These are phyloP conservation scores for Daedalea quercina DNA, from an alignment of 768 basidiomycete genomes.

Conservation along the genomic window DNA sequence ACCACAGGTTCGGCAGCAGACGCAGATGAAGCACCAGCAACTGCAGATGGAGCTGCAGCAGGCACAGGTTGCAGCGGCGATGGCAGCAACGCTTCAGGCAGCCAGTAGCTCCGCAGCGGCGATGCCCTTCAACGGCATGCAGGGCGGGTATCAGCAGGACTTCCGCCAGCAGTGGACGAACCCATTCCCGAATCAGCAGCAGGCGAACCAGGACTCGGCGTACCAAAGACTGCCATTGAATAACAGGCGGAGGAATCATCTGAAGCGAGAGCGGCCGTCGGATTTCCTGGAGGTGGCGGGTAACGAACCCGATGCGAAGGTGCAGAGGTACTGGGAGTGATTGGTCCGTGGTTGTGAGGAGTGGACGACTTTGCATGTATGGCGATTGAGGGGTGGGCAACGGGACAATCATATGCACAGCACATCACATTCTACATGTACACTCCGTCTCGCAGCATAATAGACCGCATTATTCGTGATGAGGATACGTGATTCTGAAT, in stretches of 20 bases:
- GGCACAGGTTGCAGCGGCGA: constrained; percentile 65
- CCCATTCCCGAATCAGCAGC: constrained; percentile 58
- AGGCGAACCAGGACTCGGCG: constrained; percentile 69
- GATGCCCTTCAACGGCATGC: constrained; percentile 27
- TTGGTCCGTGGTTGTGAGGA: too few relatives aligned
- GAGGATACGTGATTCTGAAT: too few relatives aligned
- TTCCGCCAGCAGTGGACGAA: constrained; percentile 43
- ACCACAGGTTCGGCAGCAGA: constrained; percentile 64
- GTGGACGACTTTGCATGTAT: too few relatives aligned
- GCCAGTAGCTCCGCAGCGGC: constrained; percentile 38
- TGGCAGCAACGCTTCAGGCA: constrained; percentile 35
- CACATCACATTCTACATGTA: constrained; percentile 2
- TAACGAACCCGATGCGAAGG: constrained; percentile 55
- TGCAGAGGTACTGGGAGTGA: constrained; percentile 74
- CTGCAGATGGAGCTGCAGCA: constrained; percentile 75
- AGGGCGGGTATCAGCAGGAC: constrained; percentile 25
- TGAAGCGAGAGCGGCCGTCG: constrained; percentile 78
- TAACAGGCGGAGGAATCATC: constrained; percentile 58
- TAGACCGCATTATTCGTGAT: not conserved
- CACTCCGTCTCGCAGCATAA: not conserved
- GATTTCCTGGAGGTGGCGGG: constrained; percentile 73
- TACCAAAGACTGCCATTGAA: constrained; percentile 82
- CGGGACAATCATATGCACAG: constrained; percentile 3
- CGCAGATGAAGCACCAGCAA: constrained; percentile 79
- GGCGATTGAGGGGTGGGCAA: too few relatives aligned